Evolutionary conservation across 192 early-diverging fungal species (phyloP), one percentile per base, ranked within the genome.

Genomic region (Chytriomyces hyalinus): DNA sequence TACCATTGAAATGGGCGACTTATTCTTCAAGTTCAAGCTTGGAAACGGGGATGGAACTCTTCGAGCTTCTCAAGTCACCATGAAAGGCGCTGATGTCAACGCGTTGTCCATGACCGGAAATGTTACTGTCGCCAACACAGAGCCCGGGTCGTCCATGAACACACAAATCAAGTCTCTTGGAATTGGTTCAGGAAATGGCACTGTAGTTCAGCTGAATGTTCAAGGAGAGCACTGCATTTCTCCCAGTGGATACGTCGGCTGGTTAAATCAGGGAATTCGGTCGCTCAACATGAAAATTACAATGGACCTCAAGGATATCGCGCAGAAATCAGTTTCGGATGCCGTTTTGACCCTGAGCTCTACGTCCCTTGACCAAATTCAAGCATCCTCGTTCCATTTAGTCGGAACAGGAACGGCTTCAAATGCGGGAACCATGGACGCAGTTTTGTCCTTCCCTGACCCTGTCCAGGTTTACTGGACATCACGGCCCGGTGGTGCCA

Each of bases 381-480:
- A 6, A 1, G 71, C 81, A 48, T 57, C 10, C 53, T 72, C 77
- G 7, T 81, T 80, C 76, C 65, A 69, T n/a, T 43, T 81, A 22
- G 49, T 70, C 49, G 22, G 76, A n/a, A 67, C 36, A 6, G 75
- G 80, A 67, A 20, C 47, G 8, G 80, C 79, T 65, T 70, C 63
- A 48, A 66, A 84, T n/a, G 83, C 80, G 24, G 80, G 80, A 8
- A 28, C n/a, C 67, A 61, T 71, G 50, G 63, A 81, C 10, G 83
- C 83, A 6, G 68, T 66, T 17, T 46, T 84, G 44, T 70, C 73
- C 4, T 66, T 81, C 66, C 63, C 76, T 5, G 28, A 15, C n/a
- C 80, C 83, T 24, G 59, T 81, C 28, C 65, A 45, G 36, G 80
- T 84, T 6, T 81, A 20, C 46, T 84, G 83, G 83, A 66, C 69